Evolutionary conservation across 106 monocot species (phyloP), one percentile per base, ranked within the genome.

Genomic region (Dioscorea zingiberensis): DNA sequence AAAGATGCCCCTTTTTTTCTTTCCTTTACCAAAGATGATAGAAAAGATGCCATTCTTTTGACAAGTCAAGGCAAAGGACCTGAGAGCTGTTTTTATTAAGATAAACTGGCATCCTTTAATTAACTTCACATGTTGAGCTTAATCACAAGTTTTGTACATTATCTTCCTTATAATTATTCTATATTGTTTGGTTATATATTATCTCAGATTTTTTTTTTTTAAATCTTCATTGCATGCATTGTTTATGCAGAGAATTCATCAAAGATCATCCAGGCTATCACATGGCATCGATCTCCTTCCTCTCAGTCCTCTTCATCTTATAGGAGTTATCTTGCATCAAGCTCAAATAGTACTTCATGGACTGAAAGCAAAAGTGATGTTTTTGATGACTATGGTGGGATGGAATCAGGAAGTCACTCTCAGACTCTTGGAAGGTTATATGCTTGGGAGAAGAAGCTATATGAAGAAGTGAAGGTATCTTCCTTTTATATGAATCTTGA

Each of bases 391-490:
- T 75, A 63, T 51, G 77, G 72, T 66, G 89, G 85, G 30, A 98
- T 98, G 93, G 79, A 73, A 63, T 79, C 92, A 17, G 98, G 98
- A 38, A 86, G 88, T 65, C 98, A 93, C 61, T 87, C 84, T 9
- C 82, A 83, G 77, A 98, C 98, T 6, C 84, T 98, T 25, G 86
- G 76, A 60, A 89, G 93, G 64, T 67, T 98, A 51, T 98, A 87
- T 74, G 98, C 89, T 55, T 98, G 98, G 98, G 98, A 98, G 74
- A 98, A 93, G 77, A 98, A 98, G 69, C 86, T 98, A 25, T 98
- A 87, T 28, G 84, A 89, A 58, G 98, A 93, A 89, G 98, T 98
- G 19, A 98, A 98, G 98, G 98, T 98, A 78, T 14, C 21, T 51
- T 2, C 38, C 10, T 6, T 38, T 38, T 38, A 38, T 38, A n/a